These are phyloP conservation scores for Gloeophyllum trabeum DNA, from an alignment of 768 basidiomycete genomes.

Conservation along the genomic window DNA sequence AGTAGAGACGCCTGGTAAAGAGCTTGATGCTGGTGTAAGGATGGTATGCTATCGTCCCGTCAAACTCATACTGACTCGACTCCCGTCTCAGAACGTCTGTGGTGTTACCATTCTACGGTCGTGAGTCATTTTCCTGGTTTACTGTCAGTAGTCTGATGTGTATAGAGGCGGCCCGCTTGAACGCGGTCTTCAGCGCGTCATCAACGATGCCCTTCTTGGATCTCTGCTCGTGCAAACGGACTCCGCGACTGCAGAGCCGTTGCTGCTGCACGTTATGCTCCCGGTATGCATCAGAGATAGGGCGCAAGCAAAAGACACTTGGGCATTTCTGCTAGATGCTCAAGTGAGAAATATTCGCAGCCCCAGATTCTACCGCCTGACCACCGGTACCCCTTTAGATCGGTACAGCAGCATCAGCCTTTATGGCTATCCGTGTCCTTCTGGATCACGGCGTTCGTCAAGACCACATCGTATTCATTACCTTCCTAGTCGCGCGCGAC, in stretches of 20 bases:
- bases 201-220: conserved; percentile 79
- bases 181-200: conserved; percentile 80
- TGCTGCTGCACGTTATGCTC: conserved; percentile 74
- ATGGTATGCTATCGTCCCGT: not conserved
- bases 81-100: conserved; percentile 48
- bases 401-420: conserved; percentile 84
- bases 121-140: conserved; percentile 29
- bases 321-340: conserved; percentile 85
- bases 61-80: conserved; percentile 1
- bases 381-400: conserved; percentile 37
- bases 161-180: conserved; percentile 81
- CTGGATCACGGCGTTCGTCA: conserved; percentile 87
- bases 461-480: conserved; percentile 80
- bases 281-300: conserved; percentile 63
- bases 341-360: conserved; percentile 37
- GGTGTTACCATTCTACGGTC: conserved; percentile 87
- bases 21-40: conserved; percentile 45
- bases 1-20: conserved; percentile 44
- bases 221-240: conserved; percentile 89
- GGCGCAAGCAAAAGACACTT: conserved; percentile 52
- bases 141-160: conserved; percentile 1
- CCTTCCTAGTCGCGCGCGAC: conserved; percentile 76
- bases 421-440: conserved; percentile 91
- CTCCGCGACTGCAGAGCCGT: conserved; percentile 72
- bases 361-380: conserved; percentile 1